A percentile compares a stretch with the other conserved stretches of the same genome.
Evolutionary conservation across 257 asterid genomes (phyloP).

Genomic region (Ballota nigra): DNA sequence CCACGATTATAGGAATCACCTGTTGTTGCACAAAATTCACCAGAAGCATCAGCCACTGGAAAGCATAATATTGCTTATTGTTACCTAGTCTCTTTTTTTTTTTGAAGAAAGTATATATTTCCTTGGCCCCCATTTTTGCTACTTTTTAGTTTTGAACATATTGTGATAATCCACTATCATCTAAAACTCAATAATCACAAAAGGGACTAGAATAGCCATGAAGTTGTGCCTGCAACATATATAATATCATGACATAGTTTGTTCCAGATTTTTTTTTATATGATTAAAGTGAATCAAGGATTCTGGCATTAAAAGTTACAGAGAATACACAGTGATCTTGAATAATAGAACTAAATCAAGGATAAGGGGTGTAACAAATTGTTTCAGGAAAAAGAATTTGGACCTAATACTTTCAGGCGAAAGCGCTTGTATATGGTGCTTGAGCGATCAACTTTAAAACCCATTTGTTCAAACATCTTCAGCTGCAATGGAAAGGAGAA

Average conservation of each 20-base stretch:
- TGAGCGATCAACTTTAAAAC: slow-evolving; percentile 74
- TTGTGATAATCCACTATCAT: not conserved
- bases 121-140: not conserved
- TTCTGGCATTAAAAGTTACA: not conserved
- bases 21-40: slow-evolving; percentile 25
- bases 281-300: not conserved
- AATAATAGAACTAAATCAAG: slow-evolving; percentile 7
- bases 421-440: slow-evolving; percentile 85
- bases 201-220: not conserved
- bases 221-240: not conserved
- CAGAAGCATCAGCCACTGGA: slow-evolving; percentile 4
- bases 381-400: slow-evolving; percentile 10
- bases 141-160: not conserved
- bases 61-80: not conserved
- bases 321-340: slow-evolving; percentile 21
- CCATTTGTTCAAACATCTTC: slow-evolving; percentile 91
- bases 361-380: not conserved
- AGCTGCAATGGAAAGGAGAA: slow-evolving; percentile 51
- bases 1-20: slow-evolving; percentile 96
- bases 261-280: not conserved
- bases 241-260: not conserved
- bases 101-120: not conserved
- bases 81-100: too few relatives aligned
- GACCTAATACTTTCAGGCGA: slow-evolving; percentile 81
- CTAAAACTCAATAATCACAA: slow-evolving; percentile 12